A percentile compares a stretch with the other conserved stretches of the same genome.
Conservation (phyloP, 345 rosid genomes). For the Eucalyptus regnans region DNA sequence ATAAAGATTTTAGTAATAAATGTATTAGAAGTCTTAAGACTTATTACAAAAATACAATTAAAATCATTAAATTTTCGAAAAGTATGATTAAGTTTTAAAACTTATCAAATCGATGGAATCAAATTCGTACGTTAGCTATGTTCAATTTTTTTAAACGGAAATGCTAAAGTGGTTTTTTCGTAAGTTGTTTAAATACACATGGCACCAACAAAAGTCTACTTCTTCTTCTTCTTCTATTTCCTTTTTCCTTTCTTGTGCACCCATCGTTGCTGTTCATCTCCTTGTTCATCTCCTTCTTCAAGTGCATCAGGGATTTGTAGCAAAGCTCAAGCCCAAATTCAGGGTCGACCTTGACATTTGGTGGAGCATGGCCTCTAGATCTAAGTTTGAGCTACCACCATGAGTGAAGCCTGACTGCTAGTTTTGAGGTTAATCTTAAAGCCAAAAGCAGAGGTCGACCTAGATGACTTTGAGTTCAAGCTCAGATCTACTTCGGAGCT, state of each 20-base stretch:
- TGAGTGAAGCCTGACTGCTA: background rate
- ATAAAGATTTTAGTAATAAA: background rate
- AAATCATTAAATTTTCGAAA: background rate
- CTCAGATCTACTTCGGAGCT: background rate
- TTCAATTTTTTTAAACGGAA: background rate
- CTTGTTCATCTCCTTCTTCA: background rate
- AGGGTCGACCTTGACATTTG: background rate
- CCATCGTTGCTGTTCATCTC: background rate
- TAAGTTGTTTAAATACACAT: background rate
- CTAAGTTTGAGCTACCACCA: too few species aligned
- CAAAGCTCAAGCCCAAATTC: background rate
- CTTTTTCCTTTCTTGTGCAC: background rate
- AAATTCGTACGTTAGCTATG: fast-evolving
- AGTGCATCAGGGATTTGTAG: background rate
- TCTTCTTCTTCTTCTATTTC: background rate
- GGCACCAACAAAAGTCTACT: background rate
- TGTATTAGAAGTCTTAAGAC: background rate
- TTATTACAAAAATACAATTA: background rate
- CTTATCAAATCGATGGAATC: background rate
- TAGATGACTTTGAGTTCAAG: background rate
- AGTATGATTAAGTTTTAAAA: background rate
- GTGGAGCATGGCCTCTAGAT: background rate
- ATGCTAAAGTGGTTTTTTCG: background rate
- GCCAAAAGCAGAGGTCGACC: background rate
- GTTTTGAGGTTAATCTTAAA: background rate